Evolutionary conservation across 306 rosid species (phyloP).

Genomic region (Rubus idaeus): DNA sequence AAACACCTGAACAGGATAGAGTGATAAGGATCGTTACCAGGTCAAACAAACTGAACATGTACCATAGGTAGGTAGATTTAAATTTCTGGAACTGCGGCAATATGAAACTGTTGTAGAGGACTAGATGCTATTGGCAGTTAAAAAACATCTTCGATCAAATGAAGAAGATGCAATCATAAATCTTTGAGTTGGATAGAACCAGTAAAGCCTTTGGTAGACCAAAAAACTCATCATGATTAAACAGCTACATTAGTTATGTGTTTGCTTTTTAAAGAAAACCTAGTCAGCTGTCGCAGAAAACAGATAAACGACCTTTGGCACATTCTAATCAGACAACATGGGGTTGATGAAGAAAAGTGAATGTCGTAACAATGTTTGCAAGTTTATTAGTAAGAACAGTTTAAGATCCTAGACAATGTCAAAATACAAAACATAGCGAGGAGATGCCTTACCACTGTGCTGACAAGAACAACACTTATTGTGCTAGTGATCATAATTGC

Average conservation of each 20-base stretch:
- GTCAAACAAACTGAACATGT: not conserved
- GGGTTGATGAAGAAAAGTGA: not conserved
- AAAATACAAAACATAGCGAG: not conserved
- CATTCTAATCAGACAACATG: not conserved
- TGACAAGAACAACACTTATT: constrained; percentile 83
- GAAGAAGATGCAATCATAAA: not conserved
- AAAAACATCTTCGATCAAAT: not conserved
- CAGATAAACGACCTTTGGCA: not conserved
- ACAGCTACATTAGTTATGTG: not conserved
- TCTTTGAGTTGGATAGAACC: not conserved
- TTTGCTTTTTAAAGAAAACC: not conserved
- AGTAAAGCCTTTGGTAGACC: not conserved
- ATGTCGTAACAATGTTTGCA: not conserved
- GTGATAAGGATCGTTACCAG: constrained; percentile 22
- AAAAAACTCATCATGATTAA: not conserved
- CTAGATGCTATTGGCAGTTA: not conserved
- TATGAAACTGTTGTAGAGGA: not conserved
- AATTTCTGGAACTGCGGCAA: not conserved
- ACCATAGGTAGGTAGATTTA: not conserved
- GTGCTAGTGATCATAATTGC: constrained; percentile 98
- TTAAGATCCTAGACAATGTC: not conserved
- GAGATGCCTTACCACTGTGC: constrained; percentile 75
- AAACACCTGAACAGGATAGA: constrained; percentile 60
- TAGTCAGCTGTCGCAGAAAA: not conserved
- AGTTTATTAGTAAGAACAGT: not conserved